Evolutionary conservation across 192 early-diverging fungal genomes (phyloP).

Genomic region (Coemansia sp.): DNA sequence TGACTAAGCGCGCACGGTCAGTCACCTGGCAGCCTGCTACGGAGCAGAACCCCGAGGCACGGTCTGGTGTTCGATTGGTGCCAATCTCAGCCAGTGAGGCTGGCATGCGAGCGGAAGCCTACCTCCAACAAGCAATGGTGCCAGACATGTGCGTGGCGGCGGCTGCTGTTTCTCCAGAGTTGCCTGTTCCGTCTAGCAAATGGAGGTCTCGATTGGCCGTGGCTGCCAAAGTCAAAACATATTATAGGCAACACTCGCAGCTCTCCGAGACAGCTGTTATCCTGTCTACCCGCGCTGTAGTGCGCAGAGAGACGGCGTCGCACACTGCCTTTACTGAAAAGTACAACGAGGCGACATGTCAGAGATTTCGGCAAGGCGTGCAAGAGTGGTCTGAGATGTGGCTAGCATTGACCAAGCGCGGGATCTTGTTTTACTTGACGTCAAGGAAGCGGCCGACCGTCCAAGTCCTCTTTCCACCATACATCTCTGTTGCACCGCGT

Average conservation of each 20-base stretch:
- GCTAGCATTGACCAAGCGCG: constrained; percentile 39
- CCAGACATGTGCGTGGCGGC: not conserved
- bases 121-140: not conserved
- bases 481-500: constrained; percentile 27
- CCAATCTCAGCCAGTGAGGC: not conserved
- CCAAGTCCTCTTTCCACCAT: constrained; percentile 26
- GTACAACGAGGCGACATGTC: constrained; percentile 47
- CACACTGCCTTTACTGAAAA: constrained; percentile 16
- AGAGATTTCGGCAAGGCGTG: constrained; percentile 20
- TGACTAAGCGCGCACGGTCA: constrained; percentile 21
- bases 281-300: constrained; percentile 32
- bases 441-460: constrained; percentile 27
- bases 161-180: not conserved
- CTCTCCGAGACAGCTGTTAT: constrained; percentile 33
- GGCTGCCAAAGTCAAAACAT: constrained; percentile 30
- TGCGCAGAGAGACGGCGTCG: constrained; percentile 33
- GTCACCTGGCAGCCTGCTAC: constrained; percentile 15
- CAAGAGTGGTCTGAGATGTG: constrained; percentile 52
- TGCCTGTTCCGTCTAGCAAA: not conserved
- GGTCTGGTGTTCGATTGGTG: not conserved
- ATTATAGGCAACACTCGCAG: constrained; percentile 23
- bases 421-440: constrained; percentile 31
- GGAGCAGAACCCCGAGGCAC: not conserved
- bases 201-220: constrained; percentile 12
- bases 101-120: not conserved